Conservation (phyloP, 345 rosid genomes). For the Eucalyptus erythrocorys region DNA sequence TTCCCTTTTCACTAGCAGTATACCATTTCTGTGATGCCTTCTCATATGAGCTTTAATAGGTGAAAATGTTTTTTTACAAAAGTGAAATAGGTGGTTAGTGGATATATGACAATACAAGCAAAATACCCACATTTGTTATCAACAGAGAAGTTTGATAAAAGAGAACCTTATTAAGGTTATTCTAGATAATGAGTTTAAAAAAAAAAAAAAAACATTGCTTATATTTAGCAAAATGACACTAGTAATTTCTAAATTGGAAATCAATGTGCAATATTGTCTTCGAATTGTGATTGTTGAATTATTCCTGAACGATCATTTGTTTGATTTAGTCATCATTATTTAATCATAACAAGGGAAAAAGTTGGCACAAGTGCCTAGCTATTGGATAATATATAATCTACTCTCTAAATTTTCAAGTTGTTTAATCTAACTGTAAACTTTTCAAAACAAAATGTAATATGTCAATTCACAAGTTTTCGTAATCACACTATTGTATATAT, state of each 20-base stretch:
- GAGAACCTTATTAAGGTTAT: rapidly evolving
- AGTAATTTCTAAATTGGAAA: background rate
- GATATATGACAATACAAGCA: background rate
- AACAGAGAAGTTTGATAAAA: too few species aligned
- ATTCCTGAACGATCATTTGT: rapidly evolving
- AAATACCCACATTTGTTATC: background rate
- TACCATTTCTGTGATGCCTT: background rate
- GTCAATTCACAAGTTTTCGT: too few species aligned
- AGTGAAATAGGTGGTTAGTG: background rate
- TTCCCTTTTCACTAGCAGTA: background rate
- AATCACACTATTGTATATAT: too few species aligned
- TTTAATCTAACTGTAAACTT: too few species aligned
- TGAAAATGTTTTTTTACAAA: too few species aligned
- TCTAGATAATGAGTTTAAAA: too few species aligned
- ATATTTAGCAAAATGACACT: background rate
- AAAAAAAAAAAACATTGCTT: too few species aligned
- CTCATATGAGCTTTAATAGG: too few species aligned
- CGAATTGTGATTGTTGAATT: background rate
- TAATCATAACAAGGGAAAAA: background rate
- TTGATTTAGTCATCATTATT: background rate
- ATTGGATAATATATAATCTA: background rate
- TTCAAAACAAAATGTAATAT: too few species aligned
- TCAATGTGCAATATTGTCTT: background rate
- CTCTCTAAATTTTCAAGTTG: background rate
- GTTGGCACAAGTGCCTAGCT: background rate